Evolutionary conservation across 2,329 filamentous ascomycete species (phyloP).

Genomic region (Domatiomyces catenatus): DNA sequence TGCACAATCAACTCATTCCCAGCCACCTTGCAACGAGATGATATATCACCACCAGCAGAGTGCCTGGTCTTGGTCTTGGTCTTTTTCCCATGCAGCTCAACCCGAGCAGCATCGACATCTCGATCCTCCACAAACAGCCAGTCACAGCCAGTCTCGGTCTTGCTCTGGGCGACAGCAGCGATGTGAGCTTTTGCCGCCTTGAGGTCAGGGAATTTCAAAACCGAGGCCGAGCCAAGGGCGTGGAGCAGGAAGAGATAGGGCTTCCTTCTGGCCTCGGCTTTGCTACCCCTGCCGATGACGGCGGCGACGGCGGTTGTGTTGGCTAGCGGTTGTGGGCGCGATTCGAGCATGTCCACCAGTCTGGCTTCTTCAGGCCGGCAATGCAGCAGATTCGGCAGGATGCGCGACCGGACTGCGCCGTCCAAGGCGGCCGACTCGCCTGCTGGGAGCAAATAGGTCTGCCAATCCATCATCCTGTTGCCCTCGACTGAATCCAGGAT

Average conservation of each 20-base stretch:
- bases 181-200: conserved; percentile 27
- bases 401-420: conserved; percentile 61
- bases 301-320: conserved; percentile 54
- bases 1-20: conserved; percentile 82
- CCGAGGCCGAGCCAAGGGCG: conserved; percentile 54
- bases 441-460: conserved; percentile 68
- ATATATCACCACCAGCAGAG: background rate
- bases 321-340: conserved; percentile 48
- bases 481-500: conserved; percentile 54
- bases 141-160: conserved; percentile 50
- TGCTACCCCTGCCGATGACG: conserved; percentile 50
- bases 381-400: conserved; percentile 32
- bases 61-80: conserved; percentile 18
- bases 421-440: conserved; percentile 64
- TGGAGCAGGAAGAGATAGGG: conserved; percentile 68
- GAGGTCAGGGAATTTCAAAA: conserved; percentile 54
- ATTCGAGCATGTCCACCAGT: conserved; percentile 42
- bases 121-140: conserved; percentile 67
- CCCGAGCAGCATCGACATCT: conserved; percentile 38
- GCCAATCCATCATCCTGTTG: conserved; percentile 53
- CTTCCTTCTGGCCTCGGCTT: conserved; percentile 48
- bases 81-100: conserved; percentile 23
- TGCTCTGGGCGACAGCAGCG: background rate
- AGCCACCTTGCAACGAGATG: conserved; percentile 38
- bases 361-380: conserved; percentile 28